Evolutionary conservation across 176 grass and related monocot genomes (phyloP).

Genomic region (Carex kokanica): DNA sequence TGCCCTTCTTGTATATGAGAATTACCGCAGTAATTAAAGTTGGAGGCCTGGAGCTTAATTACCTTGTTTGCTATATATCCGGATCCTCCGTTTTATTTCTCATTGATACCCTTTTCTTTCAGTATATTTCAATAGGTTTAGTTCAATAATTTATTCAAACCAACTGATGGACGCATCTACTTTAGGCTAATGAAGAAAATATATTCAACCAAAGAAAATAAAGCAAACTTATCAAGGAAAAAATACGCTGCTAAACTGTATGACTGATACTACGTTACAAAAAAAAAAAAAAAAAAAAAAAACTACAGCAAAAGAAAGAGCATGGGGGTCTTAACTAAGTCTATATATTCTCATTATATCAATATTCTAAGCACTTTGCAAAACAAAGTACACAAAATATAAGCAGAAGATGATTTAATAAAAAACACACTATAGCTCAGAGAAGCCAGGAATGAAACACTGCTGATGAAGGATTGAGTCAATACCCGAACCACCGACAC

Average conservation of each 20-base stretch:
- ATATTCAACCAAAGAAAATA: neutral
- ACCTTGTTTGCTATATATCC: too few relatives aligned
- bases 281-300: neutral
- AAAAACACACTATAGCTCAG: conserved; percentile 13
- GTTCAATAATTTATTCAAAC: neutral
- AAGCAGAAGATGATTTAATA: conserved; percentile 4
- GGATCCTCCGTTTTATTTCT: too few relatives aligned
- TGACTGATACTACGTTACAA: neutral
- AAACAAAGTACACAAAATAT: conserved; percentile 16
- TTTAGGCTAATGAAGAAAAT: neutral
- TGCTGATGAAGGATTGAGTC: conserved; percentile 33
- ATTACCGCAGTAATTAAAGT: neutral
- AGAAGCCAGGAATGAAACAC: conserved; percentile 8
- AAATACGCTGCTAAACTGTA: neutral
- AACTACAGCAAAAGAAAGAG: neutral
- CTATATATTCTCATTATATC: neutral
- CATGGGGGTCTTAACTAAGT: neutral
- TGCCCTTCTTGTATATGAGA: neutral
- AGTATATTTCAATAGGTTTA: neutral
- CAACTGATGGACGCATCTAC: neutral
- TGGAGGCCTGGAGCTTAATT: too few relatives aligned
- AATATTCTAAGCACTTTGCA: conserved; percentile 7
- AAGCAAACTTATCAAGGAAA: neutral
- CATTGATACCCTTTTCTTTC: neutral
- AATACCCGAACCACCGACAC: conserved; percentile 48